Conservation (phyloP, 208 protist genomes). For the Crithidia brevicula region DNA sequence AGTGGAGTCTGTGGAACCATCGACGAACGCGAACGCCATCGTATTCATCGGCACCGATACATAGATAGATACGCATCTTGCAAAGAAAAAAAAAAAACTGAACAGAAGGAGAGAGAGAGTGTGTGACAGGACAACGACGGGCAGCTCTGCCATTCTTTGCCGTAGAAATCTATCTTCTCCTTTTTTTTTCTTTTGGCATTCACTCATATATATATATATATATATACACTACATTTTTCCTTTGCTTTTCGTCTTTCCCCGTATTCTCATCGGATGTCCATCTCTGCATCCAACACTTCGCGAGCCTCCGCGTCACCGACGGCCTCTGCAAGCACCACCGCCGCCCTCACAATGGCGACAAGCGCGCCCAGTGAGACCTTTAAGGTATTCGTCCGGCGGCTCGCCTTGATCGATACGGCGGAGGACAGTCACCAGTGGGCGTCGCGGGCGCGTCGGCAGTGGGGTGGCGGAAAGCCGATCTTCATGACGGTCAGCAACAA, state of each 20-base stretch:
- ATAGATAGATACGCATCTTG: too few species aligned
- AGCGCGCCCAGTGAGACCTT: conserved; percentile 35
- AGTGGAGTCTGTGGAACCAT: too few species aligned
- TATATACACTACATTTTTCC: too few species aligned
- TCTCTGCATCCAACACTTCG: neutral
- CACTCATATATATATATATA: neutral
- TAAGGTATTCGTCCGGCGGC: conserved; percentile 57
- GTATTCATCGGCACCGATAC: too few species aligned
- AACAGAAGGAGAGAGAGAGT: neutral
- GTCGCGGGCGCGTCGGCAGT: conserved; percentile 64
- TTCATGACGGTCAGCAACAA: conserved; percentile 64
- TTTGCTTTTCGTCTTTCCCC: neutral
- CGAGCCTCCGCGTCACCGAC: conserved; percentile 14
- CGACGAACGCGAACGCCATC: too few species aligned
- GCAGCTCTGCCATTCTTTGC: too few species aligned
- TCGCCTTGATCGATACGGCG: conserved; percentile 84
- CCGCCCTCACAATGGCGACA: neutral
- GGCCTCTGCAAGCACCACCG: neutral
- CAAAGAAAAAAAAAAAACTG: neutral
- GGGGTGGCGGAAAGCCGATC: conserved; percentile 70
- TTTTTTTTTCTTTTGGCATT: neutral
- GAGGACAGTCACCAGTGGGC: conserved; percentile 77
- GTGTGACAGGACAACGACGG: too few species aligned
- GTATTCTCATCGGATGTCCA: too few species aligned
- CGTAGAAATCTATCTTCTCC: neutral